These are phyloP conservation scores for Clathrospora elynae DNA, from an alignment of 2,329 filamentous ascomycete species.

Conservation along the genomic window DNA sequence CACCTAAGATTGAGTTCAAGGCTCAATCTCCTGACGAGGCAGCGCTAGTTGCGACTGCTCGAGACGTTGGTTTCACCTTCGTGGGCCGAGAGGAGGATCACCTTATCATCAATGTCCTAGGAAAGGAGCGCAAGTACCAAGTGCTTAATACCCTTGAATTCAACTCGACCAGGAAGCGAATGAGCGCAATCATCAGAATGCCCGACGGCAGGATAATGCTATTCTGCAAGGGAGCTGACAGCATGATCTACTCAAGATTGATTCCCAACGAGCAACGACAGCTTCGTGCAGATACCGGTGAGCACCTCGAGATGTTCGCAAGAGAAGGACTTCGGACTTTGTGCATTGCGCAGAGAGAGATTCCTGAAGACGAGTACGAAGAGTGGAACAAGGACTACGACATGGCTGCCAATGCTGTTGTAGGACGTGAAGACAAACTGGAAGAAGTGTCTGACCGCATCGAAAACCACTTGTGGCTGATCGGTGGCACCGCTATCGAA, in stretches of 20 bases:
- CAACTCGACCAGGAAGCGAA: slow-evolving; percentile 93
- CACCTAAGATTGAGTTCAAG: slow-evolving; percentile 90
- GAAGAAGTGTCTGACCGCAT: slow-evolving; percentile 89
- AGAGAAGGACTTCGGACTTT: slow-evolving; percentile 92
- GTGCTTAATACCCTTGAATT: slow-evolving; percentile 96
- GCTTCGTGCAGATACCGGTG: slow-evolving; percentile 80
- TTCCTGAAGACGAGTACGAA: slow-evolving; percentile 82
- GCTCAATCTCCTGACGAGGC: slow-evolving; percentile 97
- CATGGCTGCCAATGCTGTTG: slow-evolving; percentile 78
- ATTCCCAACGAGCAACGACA: slow-evolving; percentile 84
- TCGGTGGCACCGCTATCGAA: slow-evolving; percentile 96
- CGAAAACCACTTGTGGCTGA: slow-evolving; percentile 82
- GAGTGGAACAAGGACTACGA: slow-evolving; percentile 88
- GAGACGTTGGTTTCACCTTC: slow-evolving; percentile 94
- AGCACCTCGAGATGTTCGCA: slow-evolving; percentile 96
- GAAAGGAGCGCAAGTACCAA: slow-evolving; percentile 80
- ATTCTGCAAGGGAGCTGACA: slow-evolving; percentile 97
- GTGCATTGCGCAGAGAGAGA: slow-evolving; percentile 83
- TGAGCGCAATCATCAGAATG: slow-evolving; percentile 97
- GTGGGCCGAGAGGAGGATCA: slow-evolving; percentile 79
- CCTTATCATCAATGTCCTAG: slow-evolving; percentile 84
- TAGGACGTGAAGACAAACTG: slow-evolving; percentile 88
- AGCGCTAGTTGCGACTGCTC: slow-evolving; percentile 88
- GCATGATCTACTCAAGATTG: slow-evolving; percentile 91
- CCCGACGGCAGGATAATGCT: slow-evolving; percentile 86